phyloP scores from a whole-genome alignment of 78 protist genomes.

The Guillardia theta region DNA sequence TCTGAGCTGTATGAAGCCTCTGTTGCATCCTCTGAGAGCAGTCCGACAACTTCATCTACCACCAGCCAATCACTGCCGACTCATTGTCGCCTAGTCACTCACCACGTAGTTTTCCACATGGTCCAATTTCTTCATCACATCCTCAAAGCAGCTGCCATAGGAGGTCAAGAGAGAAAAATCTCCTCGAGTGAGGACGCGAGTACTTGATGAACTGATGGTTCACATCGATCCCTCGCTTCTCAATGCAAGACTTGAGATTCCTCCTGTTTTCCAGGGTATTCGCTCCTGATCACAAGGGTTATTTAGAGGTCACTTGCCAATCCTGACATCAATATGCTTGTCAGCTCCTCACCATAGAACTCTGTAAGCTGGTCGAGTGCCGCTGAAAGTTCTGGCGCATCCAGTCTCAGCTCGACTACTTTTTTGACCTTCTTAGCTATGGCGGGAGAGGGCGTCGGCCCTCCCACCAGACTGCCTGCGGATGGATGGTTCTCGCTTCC shows the following conservation, averaged over 20 bases:
- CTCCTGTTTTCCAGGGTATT: slow-evolving; percentile 19
- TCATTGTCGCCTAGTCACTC: no score
- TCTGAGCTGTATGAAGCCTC: neutral
- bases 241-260: neutral
- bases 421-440: slow-evolving; percentile 24
- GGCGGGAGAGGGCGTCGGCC: neutral
- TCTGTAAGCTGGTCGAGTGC: neutral
- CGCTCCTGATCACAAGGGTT: neutral
- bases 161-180: neutral
- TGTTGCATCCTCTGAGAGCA: neutral
- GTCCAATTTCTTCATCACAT: neutral
- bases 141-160: neutral
- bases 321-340: neutral
- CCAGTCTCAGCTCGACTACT: neutral
- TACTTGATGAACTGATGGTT: neutral
- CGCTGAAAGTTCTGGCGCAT: neutral
- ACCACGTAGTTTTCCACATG: neutral
- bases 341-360: neutral
- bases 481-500: no score
- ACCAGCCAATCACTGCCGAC: no score
- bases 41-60: neutral
- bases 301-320: neutral
- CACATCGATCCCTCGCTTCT: neutral
- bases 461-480: no score
- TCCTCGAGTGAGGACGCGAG: neutral